Percentiles rank a stretch among this genome's conserved stretches.
phyloP scores from a whole-genome alignment of 1,139 yeast genomes.

The Arxiozyma heterogenica region DNA sequence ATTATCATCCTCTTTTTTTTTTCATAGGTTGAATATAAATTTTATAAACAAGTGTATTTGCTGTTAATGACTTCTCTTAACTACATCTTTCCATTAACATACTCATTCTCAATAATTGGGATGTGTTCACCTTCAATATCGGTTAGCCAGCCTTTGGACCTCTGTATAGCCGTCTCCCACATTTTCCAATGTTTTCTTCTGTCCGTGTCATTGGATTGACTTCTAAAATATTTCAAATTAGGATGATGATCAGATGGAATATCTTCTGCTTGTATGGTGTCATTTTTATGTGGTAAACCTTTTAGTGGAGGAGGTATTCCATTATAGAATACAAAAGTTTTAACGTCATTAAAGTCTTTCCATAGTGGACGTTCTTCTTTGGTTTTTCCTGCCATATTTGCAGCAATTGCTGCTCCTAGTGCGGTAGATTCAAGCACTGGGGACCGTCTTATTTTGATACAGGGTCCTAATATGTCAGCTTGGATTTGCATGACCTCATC shows the following conservation, averaged over 20 bases:
- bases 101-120: not conserved
- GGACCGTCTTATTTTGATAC: slow-evolving; percentile 76
- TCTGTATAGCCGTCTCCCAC: slow-evolving; percentile 76
- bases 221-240: slow-evolving; percentile 37
- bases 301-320: slow-evolving; percentile 17
- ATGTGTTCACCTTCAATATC: slow-evolving; percentile 16
- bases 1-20: no score
- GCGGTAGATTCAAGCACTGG: slow-evolving; percentile 88
- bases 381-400: slow-evolving; percentile 63
- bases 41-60: not conserved
- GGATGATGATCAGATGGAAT: slow-evolving; percentile 12
- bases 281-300: slow-evolving; percentile 1
- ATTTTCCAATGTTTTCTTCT: slow-evolving; percentile 60
- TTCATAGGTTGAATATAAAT: not conserved
- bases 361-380: slow-evolving; percentile 55
- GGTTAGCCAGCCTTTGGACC: slow-evolving; percentile 67
- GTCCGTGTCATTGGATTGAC: slow-evolving; percentile 49
- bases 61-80: no score
- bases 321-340: slow-evolving; percentile 27
- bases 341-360: slow-evolving; percentile 63
- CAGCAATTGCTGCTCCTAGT: slow-evolving; percentile 92
- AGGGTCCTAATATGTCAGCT: slow-evolving; percentile 80
- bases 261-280: slow-evolving; percentile 16
- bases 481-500: slow-evolving; percentile 91
- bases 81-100: not conserved